These are phyloP conservation scores for Saccharata proteae DNA, from an alignment of 2,329 filamentous ascomycete species.

Conservation along the genomic window DNA sequence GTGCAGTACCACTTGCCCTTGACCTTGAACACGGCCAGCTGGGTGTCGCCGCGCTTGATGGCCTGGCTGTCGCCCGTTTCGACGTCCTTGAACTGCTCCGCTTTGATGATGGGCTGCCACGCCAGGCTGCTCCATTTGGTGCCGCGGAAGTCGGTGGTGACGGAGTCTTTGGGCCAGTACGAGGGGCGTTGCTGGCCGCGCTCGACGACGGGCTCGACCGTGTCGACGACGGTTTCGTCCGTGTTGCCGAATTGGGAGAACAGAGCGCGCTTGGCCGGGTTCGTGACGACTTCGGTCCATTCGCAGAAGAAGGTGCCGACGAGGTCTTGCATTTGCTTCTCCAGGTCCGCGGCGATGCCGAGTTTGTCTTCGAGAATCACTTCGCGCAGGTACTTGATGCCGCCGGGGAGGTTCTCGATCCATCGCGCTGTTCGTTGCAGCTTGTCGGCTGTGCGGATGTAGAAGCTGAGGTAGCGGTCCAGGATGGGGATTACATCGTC, in stretches of 20 bases:
- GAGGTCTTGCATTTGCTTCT: constrained; percentile 77
- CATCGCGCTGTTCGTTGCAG: constrained; percentile 80
- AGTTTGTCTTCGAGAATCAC: constrained; percentile 79
- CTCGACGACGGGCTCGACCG: constrained; percentile 59
- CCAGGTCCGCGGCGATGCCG: constrained; percentile 71
- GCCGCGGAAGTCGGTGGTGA: constrained; percentile 59
- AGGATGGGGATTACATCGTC: constrained; percentile 73
- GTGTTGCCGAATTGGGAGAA: constrained; percentile 85
- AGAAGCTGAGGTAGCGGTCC: constrained; percentile 85
- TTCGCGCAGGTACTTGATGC: constrained; percentile 68
- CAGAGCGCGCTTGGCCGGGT: constrained; percentile 52
- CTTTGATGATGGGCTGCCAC: constrained; percentile 72
- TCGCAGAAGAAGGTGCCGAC: constrained; percentile 81
- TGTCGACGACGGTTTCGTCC: constrained; percentile 49
- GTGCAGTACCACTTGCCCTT: constrained; percentile 70
- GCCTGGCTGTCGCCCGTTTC: constrained; percentile 64
- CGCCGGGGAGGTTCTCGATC: constrained; percentile 74
- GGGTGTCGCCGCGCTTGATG: constrained; percentile 78
- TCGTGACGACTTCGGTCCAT: constrained; percentile 71
- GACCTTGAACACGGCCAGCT: constrained; percentile 77
- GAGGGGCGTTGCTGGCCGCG: constrained; percentile 62
- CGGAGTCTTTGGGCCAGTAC: constrained; percentile 61
- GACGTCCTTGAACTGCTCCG: constrained; percentile 54
- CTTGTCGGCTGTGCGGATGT: constrained; percentile 84
- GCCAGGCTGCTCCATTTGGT: constrained; percentile 52